Evolutionary conservation across 441 rosid genomes (phyloP).

Genomic region (Erodium texanum): DNA sequence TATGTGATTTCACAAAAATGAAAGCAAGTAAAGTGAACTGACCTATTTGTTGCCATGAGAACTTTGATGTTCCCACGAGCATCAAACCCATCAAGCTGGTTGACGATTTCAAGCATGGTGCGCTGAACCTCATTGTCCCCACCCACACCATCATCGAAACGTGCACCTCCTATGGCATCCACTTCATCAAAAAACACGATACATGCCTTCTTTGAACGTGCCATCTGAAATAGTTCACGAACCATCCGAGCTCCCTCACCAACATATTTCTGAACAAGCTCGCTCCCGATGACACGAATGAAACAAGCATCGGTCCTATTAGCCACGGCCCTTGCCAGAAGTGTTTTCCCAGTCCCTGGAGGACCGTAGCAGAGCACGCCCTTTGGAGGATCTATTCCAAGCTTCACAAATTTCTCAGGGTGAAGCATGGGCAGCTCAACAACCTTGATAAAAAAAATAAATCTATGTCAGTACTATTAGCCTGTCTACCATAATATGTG

Average conservation of each 20-base stretch:
- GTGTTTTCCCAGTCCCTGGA: conserved; percentile 76
- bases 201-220: not conserved
- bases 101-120: conserved; percentile 96
- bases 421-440: conserved; percentile 99
- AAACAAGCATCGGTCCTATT: conserved; percentile 98
- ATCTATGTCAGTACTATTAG: too few species aligned
- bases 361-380: conserved; percentile 99
- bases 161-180: conserved; percentile 97
- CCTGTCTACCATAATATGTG: not conserved
- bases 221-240: conserved; percentile 76
- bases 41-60: conserved; percentile 96
- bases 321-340: conserved; percentile 94
- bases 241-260: conserved; percentile 99
- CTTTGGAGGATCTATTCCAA: conserved; percentile 98
- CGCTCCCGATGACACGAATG: conserved; percentile 95
- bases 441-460: conserved; percentile 36
- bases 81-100: conserved; percentile 95
- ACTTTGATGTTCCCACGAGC: conserved; percentile 99
- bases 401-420: conserved; percentile 96
- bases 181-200: conserved; percentile 40
- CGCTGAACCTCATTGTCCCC: conserved; percentile 97
- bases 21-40: not conserved
- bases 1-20: not conserved
- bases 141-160: conserved; percentile 96
- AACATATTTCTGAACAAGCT: conserved; percentile 95